A percentile compares a stretch with the other conserved stretches of the same genome.
These are phyloP conservation scores for Monilinia aucupariae DNA, from an alignment of 2,329 filamentous ascomycete species.

Conservation along the genomic window DNA sequence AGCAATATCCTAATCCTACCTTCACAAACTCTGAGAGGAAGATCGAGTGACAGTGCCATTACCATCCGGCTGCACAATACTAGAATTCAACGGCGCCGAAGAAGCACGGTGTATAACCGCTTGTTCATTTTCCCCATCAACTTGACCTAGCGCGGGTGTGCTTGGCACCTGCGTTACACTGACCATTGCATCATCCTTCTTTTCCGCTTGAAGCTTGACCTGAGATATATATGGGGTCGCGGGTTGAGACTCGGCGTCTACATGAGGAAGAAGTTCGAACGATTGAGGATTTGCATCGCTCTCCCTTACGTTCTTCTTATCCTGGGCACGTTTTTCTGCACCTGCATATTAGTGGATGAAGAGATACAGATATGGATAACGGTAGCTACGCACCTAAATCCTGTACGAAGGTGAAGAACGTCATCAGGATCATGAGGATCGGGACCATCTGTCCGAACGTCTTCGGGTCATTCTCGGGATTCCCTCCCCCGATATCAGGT, in stretches of 20 bases:
- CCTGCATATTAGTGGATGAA: neutral
- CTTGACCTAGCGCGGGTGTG: neutral
- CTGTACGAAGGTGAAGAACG: neutral
- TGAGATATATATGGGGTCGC: neutral
- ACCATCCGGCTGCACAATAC: too few relatives aligned
- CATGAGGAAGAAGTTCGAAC: neutral
- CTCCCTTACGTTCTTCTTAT: neutral
- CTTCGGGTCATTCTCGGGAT: neutral
- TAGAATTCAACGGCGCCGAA: too few relatives aligned
- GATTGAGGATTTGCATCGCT: neutral
- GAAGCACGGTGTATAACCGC: neutral
- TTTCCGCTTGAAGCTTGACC: neutral
- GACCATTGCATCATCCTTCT: neutral
- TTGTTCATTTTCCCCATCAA: neutral
- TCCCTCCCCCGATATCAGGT: neutral
- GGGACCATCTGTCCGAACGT: neutral
- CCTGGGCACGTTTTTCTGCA: neutral
- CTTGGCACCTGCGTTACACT: neutral
- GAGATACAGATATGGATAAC: neutral
- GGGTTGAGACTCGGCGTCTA: neutral
- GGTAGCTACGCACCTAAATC: neutral
- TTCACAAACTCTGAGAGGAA: too few relatives aligned
- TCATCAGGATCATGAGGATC: neutral
- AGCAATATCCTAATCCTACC: too few relatives aligned
- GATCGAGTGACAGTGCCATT: too few relatives aligned